A percentile compares a stretch with the other conserved stretches of the same genome.
Evolutionary conservation across 192 early-diverging fungal genomes (phyloP).

Genomic region (Coemansia sp.): DNA sequence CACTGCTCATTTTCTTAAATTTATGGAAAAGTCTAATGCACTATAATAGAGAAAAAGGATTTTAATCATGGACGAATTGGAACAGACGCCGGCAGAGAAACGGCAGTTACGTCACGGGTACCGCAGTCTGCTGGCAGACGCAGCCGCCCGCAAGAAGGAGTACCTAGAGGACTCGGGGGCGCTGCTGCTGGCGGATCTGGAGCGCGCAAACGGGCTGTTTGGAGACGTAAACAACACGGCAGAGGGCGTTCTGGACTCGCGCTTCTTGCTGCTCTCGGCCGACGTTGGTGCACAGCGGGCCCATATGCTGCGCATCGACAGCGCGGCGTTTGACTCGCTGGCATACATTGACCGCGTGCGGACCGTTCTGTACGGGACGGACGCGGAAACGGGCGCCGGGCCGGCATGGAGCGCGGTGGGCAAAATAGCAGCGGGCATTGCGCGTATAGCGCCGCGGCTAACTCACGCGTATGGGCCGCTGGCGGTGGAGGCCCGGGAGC

Average conservation of each 20-base stretch:
- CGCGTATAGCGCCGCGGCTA: constrained; percentile 60
- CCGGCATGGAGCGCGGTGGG: constrained; percentile 67
- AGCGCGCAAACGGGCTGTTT: constrained; percentile 41
- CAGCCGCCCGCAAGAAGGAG: constrained; percentile 39
- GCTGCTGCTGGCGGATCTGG: constrained; percentile 38
- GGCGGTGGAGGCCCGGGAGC: constrained; percentile 27
- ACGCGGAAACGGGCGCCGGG: constrained; percentile 48
- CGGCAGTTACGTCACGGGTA: constrained; percentile 42
- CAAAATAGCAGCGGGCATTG: constrained; percentile 53
- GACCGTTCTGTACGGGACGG: constrained; percentile 48
- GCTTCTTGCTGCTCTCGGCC: constrained; percentile 69
- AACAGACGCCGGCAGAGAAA: constrained; percentile 17
- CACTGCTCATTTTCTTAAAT: not conserved
- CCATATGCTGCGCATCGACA: constrained; percentile 71
- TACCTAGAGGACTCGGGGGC: constrained; percentile 29
- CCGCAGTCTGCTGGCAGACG: constrained; percentile 45
- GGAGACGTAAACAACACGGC: constrained; percentile 68
- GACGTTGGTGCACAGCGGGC: constrained; percentile 75
- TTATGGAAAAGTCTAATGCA: too few species aligned
- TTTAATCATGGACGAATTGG: not conserved
- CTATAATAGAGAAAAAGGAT: too few species aligned
- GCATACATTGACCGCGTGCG: constrained; percentile 71
- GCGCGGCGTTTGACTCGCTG: constrained; percentile 70
- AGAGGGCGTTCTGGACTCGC: constrained; percentile 89
- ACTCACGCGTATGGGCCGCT: constrained; percentile 71